Evolutionary conservation across 352 stramenopile genomes (phyloP), one percentile per base, ranked within the genome.

Genomic region (Stephanocyclus meneghinianus): DNA sequence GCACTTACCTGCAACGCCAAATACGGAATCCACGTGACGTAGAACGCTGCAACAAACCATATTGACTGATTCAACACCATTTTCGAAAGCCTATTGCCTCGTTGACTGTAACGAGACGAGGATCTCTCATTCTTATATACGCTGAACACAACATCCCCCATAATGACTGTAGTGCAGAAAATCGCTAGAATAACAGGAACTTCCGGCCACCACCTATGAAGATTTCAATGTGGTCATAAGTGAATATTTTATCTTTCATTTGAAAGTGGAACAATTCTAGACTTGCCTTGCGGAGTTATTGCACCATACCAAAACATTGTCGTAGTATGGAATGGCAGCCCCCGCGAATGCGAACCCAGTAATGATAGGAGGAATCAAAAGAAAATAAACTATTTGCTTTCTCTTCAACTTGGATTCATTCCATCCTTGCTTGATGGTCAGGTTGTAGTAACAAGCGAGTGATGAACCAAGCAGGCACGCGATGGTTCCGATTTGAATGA

Each of bases 311-410:
- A 68, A 35, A 18, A 74, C 16, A 62, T 62, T 64, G 7, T 63
- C 30, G 60, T 78, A 82, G 59, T 74, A 82, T 15, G 66, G 66
- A 51, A 82, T 82, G 2, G 55, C 74, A 18, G 56, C 74, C 53
- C 72, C 73, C 10, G 74, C 74, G 26, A 77, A 67, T 26, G 15
- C 68, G 6, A 72, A 65, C 8, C 67, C 74, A 18, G 62, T 48
- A 10, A 67, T 18, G 30, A 78, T 62, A 15, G 74, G 74, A 44
- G 18, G 18, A 16, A 47, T 30, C 11, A 74, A 78, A 9, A 82
- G 62, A 15, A 21, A 72, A 13, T 21, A 53, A 16, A 53, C 45
- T 16, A 29, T 13, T 35, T 48, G 2, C 15, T 73, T 18, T 26
- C 62, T 74, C 2, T 37, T 72, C 18, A 82, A 40, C 40, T 47